phyloP scores from a whole-genome alignment of 1,139 yeast genomes.

The Yueomyces sp. region DNA sequence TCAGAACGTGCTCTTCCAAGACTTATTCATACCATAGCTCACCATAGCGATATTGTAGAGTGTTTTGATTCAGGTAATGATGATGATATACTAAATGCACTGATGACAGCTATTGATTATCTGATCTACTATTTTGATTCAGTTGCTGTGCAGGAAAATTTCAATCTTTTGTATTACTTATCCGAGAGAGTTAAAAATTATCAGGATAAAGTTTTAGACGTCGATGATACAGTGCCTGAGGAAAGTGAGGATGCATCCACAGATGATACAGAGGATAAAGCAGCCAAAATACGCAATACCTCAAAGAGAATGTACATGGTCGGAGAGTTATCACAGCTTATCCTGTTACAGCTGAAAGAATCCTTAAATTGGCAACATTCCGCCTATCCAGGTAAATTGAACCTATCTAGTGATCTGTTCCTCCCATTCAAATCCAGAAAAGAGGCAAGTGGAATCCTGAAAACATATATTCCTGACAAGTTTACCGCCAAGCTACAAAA shows the following conservation, averaged over 20 bases:
- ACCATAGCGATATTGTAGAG: conserved; percentile 55
- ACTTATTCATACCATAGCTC: conserved; percentile 58
- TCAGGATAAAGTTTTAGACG: conserved; percentile 38
- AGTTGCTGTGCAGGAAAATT: conserved; percentile 53
- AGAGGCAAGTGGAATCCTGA: conserved; percentile 26
- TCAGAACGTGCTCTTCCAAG: conserved; percentile 58
- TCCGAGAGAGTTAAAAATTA: conserved; percentile 75
- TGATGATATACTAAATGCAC: conserved; percentile 27
- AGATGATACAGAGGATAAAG: background rate
- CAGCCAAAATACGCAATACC: conserved; percentile 3
- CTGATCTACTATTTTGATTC: conserved; percentile 47
- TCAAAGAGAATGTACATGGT: conserved; percentile 41
- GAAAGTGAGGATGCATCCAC: conserved; percentile 2
- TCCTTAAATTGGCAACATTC: conserved; percentile 54
- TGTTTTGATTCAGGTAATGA: conserved; percentile 25
- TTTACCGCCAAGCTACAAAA: conserved; percentile 11
- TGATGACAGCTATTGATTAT: conserved; percentile 43
- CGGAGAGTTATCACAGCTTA: conserved; percentile 62
- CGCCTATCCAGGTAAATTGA: conserved; percentile 72
- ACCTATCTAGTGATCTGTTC: conserved; percentile 54
- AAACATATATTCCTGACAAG: conserved; percentile 14
- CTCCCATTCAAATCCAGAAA: conserved; percentile 34
- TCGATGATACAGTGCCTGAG: conserved; percentile 24
- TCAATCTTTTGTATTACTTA: conserved; percentile 61
- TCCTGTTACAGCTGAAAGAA: conserved; percentile 47